Evolutionary conservation across 108 stramenopile genomes (phyloP), one percentile per base, ranked within the genome.

Genomic region (Skeletonema costatum): DNA sequence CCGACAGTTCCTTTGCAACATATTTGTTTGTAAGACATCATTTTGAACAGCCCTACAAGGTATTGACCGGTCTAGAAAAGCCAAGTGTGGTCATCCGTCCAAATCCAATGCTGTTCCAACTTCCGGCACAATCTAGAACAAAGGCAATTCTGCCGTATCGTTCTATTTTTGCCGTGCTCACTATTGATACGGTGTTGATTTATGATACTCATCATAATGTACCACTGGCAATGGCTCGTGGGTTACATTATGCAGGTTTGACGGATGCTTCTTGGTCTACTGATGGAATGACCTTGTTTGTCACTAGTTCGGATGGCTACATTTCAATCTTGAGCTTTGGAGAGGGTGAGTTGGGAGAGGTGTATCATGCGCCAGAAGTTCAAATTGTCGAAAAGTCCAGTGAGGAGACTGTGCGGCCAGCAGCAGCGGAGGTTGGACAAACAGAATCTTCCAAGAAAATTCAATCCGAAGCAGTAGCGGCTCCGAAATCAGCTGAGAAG

Each of bases 231-330:
- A 64, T 91, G 29, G 85, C 84, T 16, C 64, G 77, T 38, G 92
- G 92, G n/a, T 76, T 95, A 44, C 96, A 97, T 75, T 95, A 97
- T 84, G 86, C 96, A 11, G 85, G 89, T 7, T 82, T 97, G 66
- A 94, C 93, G 41, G 94, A 95, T 85, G 90, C 86, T 25, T 73
- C 83, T 61, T 97, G 96, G 96, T 89, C 94, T 10, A 16, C 80
- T 2, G 94, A 97, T 82, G 96, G 93, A 35, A 80, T 62, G 60
- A 76, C 78, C 31, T 77, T 97, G 68, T 74, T 97, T 70, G 90
- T 97, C 9, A 88, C 81, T 30, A 93, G 92, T 67, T 75, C 88
- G 10, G 96, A 97, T 86, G 96, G 96, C 39, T 97, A 97, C 73
- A 64, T 97, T 31, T 90, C 89, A 17, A 85, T 94, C 66, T 38